A percentile compares a stretch with the other conserved stretches of the same genome.
Evolutionary conservation across 1,284 basidiomycete genomes (phyloP).

Genomic region (Trichosporon coremiiforme): DNA sequence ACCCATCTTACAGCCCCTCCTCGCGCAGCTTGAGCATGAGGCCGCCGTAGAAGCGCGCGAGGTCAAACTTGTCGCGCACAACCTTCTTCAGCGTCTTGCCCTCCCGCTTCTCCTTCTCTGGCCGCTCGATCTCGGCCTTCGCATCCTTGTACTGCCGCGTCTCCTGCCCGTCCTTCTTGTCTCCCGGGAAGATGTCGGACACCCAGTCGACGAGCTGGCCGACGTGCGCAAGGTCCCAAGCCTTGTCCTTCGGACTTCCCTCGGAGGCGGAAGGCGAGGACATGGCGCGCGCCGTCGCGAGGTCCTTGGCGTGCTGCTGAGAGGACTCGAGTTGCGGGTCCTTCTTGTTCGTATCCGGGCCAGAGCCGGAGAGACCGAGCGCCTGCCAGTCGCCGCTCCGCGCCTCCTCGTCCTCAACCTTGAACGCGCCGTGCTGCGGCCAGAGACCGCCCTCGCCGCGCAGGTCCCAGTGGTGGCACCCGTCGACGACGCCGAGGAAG

Average conservation of each 20-base stretch:
- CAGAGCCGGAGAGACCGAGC: not conserved
- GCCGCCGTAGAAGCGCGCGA: slow-evolving; percentile 56
- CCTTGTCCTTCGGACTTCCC: slow-evolving; percentile 6
- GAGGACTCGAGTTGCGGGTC: slow-evolving; percentile 27
- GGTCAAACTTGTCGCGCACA: slow-evolving; percentile 54
- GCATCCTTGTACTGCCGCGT: slow-evolving; percentile 52
- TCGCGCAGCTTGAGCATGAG: slow-evolving; percentile 55
- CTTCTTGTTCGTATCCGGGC: slow-evolving; percentile 20
- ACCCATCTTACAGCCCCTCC: slow-evolving; percentile 47
- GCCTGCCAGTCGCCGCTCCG: slow-evolving; percentile 33
- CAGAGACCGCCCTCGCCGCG: slow-evolving; percentile 68
- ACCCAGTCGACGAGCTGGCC: slow-evolving; percentile 57
- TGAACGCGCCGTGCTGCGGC: slow-evolving; percentile 40
- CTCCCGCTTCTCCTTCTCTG: slow-evolving; percentile 26
- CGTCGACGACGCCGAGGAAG: slow-evolving; percentile 85
- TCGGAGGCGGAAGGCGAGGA: slow-evolving; percentile 21
- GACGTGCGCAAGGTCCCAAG: slow-evolving; percentile 53
- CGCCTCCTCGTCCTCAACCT: slow-evolving; percentile 38
- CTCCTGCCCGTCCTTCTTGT: slow-evolving; percentile 35
- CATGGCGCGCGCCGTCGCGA: slow-evolving; percentile 31
- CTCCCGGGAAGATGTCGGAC: slow-evolving; percentile 50
- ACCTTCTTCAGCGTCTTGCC: slow-evolving; percentile 40
- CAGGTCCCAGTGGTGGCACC: slow-evolving; percentile 95
- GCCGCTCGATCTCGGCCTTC: slow-evolving; percentile 41
- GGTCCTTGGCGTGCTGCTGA: slow-evolving; percentile 29